Base-by-base conservation (phyloP, 129 eudicot species). In the Scalesia atractyloides region DNA sequence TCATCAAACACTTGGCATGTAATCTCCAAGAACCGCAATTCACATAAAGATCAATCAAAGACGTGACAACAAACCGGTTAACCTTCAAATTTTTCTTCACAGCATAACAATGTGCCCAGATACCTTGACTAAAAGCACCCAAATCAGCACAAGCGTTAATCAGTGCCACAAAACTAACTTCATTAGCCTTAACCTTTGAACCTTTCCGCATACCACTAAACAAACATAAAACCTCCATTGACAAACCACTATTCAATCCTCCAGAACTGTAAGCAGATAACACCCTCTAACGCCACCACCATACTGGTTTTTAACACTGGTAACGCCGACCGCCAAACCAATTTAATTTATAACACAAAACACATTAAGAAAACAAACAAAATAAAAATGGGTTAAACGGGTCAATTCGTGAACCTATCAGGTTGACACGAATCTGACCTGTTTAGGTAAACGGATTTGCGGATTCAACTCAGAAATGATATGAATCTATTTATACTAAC, bases 101-200 rank as follows among this genome's bases (percentile, higher is more conserved):
- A 9, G 62, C 30, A 70, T 82, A 89, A 44, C 11, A 80, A 82
- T 89, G 92, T 5, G 88, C 90, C 96, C 96, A 89, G 9, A 52
- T 69, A 16, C 96, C 96, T 80, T 84, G 86, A 77, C 78, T 72
- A 74, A 84, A 81, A 78, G 90, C 92, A 69, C 88, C 86, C 69
- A 89, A 77, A 79, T 82, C 62, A 62, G 88, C 92, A 81, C 90
- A 84, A 19, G 92, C 92, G 73, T 84, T 84, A 22, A 86, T 75
- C 63, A 86, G 24, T 13, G 90, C 86, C 76, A 89, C 92, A 19
- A 86, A 66, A 51, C 86, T 82, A 69, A 89, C 83, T 69, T 89
- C 96, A 79, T 74, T 84, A 12, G 92, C 90, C 84, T 66, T 76
- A 44, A 86, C 41, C 15, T 17, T 33, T 20, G 85, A 77, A 60